Base-by-base conservation (phyloP, 192 early-diverging fungal genomes). In the Spizellomyces sp. region DNA sequence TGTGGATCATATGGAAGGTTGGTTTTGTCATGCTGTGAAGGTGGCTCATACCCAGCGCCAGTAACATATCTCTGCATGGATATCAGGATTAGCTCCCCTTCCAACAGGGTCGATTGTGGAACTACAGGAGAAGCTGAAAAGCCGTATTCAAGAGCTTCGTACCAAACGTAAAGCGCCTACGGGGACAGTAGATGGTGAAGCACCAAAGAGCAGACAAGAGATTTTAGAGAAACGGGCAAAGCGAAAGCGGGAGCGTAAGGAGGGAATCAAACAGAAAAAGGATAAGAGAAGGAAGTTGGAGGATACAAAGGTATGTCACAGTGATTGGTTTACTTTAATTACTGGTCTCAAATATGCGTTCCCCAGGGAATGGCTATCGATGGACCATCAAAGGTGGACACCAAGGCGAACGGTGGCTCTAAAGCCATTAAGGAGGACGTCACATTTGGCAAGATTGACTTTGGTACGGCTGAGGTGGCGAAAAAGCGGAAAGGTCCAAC, bases 191-290 rank as follows among this genome's bases (percentile, higher is more conserved):
- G 71, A 56, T 42, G 17, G 14, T 14, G 61, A 55, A 21, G 66
- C 8, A 4, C 82, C 86, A 9, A 75, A 77, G 17, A 86, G 83
- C 56, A 79, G 93, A 46, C 89, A 93, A 59, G 91, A 91, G 9
- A 88, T 94, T 70, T 76, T 94, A 56, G 87, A 93, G 67, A 89
- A 82, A 75, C 87, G 94, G 74, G 75, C 88, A 45, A 83, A 84
- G 48, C 76, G 80, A 69, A 81, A 82, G 64, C 80, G 83, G 74
- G 83, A 84, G 62, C 76, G 81, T 61, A 75, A 80, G 78, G 90
- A 90, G 79, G 83, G 80, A 61, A 78, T 82, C 45, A 60, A 77
- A 42, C 85, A 88, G 71, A 79, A 84, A 69, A 83, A 82, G 71
- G 86, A 87, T 69, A 87, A 86, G 69, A 87, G 86, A 71, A 21